These are phyloP conservation scores for Ophiostoma quercus DNA, from an alignment of 2,329 filamentous ascomycete species.

Conservation along the genomic window DNA sequence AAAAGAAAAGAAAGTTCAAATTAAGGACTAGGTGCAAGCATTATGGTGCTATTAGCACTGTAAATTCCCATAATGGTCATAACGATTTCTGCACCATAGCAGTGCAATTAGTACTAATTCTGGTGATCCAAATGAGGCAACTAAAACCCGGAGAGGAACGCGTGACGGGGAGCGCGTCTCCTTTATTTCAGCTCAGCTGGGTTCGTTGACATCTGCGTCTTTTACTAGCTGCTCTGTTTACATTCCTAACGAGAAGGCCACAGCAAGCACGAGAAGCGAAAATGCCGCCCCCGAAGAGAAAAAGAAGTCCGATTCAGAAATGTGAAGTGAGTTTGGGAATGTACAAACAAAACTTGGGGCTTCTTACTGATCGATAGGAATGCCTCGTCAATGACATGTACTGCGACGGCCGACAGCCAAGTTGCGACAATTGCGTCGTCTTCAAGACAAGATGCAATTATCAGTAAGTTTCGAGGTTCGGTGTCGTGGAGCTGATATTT, in stretches of 20 bases:
- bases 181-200: background rate
- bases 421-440: background rate
- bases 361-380: background rate
- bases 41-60: no score
- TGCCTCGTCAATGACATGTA: background rate
- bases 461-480: no score
- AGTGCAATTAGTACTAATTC: background rate
- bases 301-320: background rate
- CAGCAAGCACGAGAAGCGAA: no score
- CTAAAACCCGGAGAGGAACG: background rate
- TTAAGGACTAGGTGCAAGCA: no score
- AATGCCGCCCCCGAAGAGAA: background rate
- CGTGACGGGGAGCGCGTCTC: background rate
- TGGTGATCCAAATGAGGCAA: background rate
- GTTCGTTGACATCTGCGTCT: background rate
- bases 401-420: background rate
- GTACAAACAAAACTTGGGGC: background rate
- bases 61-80: no score
- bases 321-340: no score
- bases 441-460: no score
- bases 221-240: no score
- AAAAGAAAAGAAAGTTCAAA: no score
- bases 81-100: background rate
- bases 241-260: no score
- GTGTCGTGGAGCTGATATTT: no score